Base-by-base conservation (phyloP, 177 flowering plant genomes). In the Vitis hybrid region DNA sequence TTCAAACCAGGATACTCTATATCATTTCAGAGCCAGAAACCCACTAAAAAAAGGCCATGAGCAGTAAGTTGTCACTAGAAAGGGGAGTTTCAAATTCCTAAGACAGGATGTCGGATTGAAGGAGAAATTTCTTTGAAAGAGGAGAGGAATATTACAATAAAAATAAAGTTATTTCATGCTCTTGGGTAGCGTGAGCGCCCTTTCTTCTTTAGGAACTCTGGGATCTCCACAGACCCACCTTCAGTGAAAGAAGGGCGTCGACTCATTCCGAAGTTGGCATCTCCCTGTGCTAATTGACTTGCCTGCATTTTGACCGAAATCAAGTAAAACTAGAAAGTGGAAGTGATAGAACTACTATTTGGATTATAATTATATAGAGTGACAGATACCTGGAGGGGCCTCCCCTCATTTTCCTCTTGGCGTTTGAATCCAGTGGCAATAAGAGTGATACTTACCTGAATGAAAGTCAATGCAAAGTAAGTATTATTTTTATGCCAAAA, bases 391-490 rank as follows among this genome's bases (percentile, higher is more conserved):
- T 90, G 97, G 52, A 82, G 70, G 17, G 90, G 79, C 81, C 91
- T 79, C 21, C 90, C 91, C 78, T 95, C 99, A 69, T 82, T 75
- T 75, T 90, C 98, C 63, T 95, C 97, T 78, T 90, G 99, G 66
- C 96, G 96, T 78, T 95, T 95, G 82, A 95, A 95, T 74, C 99
- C 99, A 57, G 99, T 95, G 17, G 99, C 99, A 64, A 95, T 93
- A 48, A 95, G 74, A 66, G 99, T 95, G 71, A 95, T 95, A 72
- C 99, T 93, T n/a, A 95, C 94, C 99, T 93, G 85, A 68, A 70
- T 11, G 32, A 30, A 30, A 48, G 14, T 62, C 14, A 21, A 15
- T 68, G 40, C 4, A 3, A 48, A 18, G 21, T 18, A 30, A 27
- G 6, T 19, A 11, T 40, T 7, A 40, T 40, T 40, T 4, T 7